Conservation (phyloP, 441 rosid species). For the Gossypium aridum region DNA sequence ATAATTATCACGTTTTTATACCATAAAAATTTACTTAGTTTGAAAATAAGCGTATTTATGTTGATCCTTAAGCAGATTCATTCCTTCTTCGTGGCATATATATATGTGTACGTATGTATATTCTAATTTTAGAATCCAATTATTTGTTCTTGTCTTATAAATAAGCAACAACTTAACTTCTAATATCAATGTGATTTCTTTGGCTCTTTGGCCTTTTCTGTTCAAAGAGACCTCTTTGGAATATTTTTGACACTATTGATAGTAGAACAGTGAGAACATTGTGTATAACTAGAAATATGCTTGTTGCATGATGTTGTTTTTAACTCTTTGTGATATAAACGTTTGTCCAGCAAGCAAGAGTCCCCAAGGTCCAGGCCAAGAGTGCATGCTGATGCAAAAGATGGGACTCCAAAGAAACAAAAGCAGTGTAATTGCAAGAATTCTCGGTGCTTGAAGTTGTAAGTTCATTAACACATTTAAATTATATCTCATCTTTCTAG, state of each 20-base stretch:
- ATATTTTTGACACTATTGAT: not conserved
- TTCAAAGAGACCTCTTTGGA: not conserved
- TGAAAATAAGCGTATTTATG: not conserved
- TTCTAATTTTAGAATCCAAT: not conserved
- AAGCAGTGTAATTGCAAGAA: constrained; percentile 61
- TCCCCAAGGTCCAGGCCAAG: constrained; percentile 31
- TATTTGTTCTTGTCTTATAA: not conserved
- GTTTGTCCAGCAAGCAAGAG: constrained; percentile 39
- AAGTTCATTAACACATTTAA: constrained; percentile 20
- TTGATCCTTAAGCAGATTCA: not conserved
- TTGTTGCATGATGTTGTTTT: not conserved
- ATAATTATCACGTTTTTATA: not conserved
- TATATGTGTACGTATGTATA: not conserved
- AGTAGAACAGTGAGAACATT: not conserved
- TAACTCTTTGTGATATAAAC: not conserved
- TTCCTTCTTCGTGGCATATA: not conserved
- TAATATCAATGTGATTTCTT: not conserved
- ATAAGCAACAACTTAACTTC: not conserved
- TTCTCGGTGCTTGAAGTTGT: constrained; percentile 71
- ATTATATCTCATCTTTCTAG: not conserved
- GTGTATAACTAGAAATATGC: not conserved
- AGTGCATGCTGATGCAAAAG: constrained; percentile 32
- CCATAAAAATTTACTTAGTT: not conserved
- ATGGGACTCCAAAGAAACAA: constrained; percentile 46
- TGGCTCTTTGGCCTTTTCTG: constrained; percentile 1